Percentiles rank a stretch among this genome's conserved stretches.
These are phyloP conservation scores for Tetraselmis chui DNA, from an alignment of 139 green algal species.

Conservation along the genomic window DNA sequence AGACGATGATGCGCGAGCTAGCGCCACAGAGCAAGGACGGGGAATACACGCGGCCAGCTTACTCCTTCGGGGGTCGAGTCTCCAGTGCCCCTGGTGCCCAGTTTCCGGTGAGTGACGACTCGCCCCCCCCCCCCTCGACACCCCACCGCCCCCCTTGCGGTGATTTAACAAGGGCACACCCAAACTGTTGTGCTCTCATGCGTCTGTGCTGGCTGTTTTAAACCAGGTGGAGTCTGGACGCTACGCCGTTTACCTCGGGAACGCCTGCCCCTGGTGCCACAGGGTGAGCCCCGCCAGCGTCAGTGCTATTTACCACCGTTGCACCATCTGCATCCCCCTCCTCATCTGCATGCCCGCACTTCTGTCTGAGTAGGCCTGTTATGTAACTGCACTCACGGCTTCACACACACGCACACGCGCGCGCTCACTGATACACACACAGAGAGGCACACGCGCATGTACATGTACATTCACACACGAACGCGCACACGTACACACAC, in stretches of 20 bases:
- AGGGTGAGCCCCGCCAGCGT: slow-evolving; percentile 52
- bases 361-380: neutral
- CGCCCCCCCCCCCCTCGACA: neutral
- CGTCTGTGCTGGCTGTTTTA: neutral
- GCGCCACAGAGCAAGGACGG: slow-evolving; percentile 71
- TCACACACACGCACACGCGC: slow-evolving; percentile 7
- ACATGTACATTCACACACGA: too few relatives aligned
- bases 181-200: neutral
- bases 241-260: slow-evolving; percentile 86
- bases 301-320: too few relatives aligned
- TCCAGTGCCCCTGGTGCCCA: slow-evolving; percentile 19
- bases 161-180: neutral
- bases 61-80: slow-evolving; percentile 56
- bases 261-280: slow-evolving; percentile 96
- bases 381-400: too few relatives aligned
- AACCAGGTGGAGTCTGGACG: slow-evolving; percentile 47
- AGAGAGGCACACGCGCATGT: too few relatives aligned
- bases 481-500: too few relatives aligned
- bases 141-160: neutral
- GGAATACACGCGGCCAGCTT: slow-evolving; percentile 62
- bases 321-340: slow-evolving; percentile 8
- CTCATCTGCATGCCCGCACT: neutral
- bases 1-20: slow-evolving; percentile 79
- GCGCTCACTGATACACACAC: slow-evolving; percentile 13
- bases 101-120: slow-evolving; percentile 43